phyloP scores from a whole-genome alignment of 345 rosid species.

The Citrus inodora region DNA sequence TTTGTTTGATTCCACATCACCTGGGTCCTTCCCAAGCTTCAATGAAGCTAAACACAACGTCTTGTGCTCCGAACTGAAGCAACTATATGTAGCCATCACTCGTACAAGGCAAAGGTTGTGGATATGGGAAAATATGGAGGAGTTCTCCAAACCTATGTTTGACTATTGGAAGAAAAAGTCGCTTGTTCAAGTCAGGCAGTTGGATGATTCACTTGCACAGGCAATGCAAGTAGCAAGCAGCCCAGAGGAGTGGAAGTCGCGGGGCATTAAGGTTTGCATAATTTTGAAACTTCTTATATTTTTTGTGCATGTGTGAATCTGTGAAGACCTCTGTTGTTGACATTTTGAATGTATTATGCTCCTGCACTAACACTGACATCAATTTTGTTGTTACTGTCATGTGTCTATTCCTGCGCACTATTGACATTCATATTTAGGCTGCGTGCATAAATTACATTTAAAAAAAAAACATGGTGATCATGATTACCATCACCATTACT shows the following conservation, averaged over 20 bases:
- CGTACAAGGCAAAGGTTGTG: slow-evolving; percentile 54
- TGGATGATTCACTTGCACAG: slow-evolving; percentile 35
- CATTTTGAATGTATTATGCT: background rate
- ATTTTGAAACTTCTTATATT: background rate
- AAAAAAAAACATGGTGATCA: background rate
- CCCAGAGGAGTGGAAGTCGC: slow-evolving; percentile 43
- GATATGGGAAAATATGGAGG: slow-evolving; percentile 46
- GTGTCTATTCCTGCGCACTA: background rate
- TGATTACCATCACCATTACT: background rate
- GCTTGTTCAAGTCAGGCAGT: slow-evolving; percentile 34
- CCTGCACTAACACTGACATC: background rate
- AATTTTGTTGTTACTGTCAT: background rate
- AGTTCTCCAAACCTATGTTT: slow-evolving; percentile 34
- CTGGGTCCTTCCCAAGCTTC: slow-evolving; percentile 28
- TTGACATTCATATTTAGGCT: background rate
- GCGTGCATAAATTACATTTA: no score
- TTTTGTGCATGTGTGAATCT: no score
- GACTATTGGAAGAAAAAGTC: slow-evolving; percentile 30
- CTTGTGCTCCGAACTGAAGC: slow-evolving; percentile 51
- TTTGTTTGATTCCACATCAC: slow-evolving; percentile 19
- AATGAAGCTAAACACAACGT: slow-evolving; percentile 32
- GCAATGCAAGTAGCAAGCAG: slow-evolving; percentile 46
- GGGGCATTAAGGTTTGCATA: slow-evolving; percentile 39
- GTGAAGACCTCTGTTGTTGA: background rate
- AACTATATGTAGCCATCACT: slow-evolving; percentile 50